A percentile compares a stretch with the other conserved stretches of the same genome.
These are phyloP conservation scores for Candida suzukii DNA, from an alignment of 805 yeast species.

Conservation along the genomic window DNA sequence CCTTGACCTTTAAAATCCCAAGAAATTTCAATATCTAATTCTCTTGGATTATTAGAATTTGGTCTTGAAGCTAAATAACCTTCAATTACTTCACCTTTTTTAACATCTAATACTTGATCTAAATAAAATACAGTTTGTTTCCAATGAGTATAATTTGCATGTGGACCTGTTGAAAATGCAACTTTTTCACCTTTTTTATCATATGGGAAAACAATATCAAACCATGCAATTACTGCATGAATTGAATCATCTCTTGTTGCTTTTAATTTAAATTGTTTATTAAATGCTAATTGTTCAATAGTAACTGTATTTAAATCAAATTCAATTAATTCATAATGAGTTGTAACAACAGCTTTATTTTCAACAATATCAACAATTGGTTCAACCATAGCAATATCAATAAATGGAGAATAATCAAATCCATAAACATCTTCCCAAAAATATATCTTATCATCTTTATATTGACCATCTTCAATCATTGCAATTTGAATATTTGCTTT, in stretches of 20 bases:
- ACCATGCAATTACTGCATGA: constrained; percentile 92
- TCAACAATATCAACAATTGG: constrained; percentile 97
- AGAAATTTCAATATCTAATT: constrained; percentile 71
- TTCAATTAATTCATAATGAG: constrained; percentile 61
- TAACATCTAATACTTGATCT: constrained; percentile 68
- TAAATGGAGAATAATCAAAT: constrained; percentile 89
- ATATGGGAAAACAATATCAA: constrained; percentile 84
- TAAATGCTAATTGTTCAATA: constrained; percentile 74
- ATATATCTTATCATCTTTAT: constrained; percentile 83
- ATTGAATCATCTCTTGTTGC: constrained; percentile 75
- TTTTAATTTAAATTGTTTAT: constrained; percentile 57
- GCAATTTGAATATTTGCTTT: constrained; percentile 86
- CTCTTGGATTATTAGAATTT: constrained; percentile 74
- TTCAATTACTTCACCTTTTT: constrained; percentile 66
- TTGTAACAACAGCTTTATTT: constrained; percentile 63
- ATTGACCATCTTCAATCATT: constrained; percentile 87
- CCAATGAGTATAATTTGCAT: constrained; percentile 95
- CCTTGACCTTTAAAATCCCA: constrained; percentile 45
- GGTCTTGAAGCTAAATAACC: constrained; percentile 76
- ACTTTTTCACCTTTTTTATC: constrained; percentile 48
- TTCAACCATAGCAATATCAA: constrained; percentile 79
- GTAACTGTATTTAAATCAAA: constrained; percentile 87
- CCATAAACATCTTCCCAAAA: constrained; percentile 98
- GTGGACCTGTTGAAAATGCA: constrained; percentile 89
- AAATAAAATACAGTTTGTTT: constrained; percentile 94